phyloP scores from a whole-genome alignment of 192 early-diverging fungal genomes.

The Coemansia sp. region DNA sequence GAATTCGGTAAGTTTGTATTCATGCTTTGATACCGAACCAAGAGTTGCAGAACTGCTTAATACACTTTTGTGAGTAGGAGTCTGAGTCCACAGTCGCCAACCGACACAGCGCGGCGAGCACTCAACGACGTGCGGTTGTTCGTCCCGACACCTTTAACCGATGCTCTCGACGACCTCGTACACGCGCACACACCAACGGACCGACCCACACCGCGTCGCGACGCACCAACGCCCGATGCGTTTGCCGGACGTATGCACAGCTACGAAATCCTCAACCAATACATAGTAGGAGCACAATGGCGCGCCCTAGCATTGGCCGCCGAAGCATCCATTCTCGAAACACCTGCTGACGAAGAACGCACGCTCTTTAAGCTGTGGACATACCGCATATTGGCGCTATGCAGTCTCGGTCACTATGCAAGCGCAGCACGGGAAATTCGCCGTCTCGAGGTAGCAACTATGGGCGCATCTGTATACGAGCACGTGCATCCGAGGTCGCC shows the following conservation, averaged over 20 bases:
- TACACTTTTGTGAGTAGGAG: not conserved
- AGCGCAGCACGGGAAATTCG: slow-evolving; percentile 26
- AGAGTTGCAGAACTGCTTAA: not conserved
- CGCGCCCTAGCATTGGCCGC: slow-evolving; percentile 38
- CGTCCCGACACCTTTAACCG: slow-evolving; percentile 28
- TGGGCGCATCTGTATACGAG: not conserved
- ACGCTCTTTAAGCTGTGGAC: slow-evolving; percentile 29
- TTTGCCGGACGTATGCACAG: slow-evolving; percentile 22
- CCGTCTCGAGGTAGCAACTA: slow-evolving; percentile 13
- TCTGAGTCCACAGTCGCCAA: not conserved
- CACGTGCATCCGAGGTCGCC: not conserved
- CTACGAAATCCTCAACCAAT: slow-evolving; percentile 47
- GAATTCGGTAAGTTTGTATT: slow-evolving; percentile 22
- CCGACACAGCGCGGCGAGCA: not conserved
- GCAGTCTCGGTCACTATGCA: slow-evolving; percentile 2
- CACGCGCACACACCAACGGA: slow-evolving; percentile 20
- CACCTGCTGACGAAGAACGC: not conserved
- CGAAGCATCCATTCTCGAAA: slow-evolving; percentile 24
- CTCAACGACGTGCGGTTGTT: slow-evolving; percentile 38
- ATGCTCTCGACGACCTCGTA: slow-evolving; percentile 32
- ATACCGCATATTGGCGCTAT: slow-evolving; percentile 36
- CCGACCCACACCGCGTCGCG: slow-evolving; percentile 29
- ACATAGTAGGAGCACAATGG: slow-evolving; percentile 37
- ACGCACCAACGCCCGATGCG: slow-evolving; percentile 13
- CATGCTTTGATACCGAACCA: not conserved